A percentile compares a stretch with the other conserved stretches of the same genome.
Evolutionary conservation across 1,284 basidiomycete genomes (phyloP).

Genomic region (Boletus sp.): DNA sequence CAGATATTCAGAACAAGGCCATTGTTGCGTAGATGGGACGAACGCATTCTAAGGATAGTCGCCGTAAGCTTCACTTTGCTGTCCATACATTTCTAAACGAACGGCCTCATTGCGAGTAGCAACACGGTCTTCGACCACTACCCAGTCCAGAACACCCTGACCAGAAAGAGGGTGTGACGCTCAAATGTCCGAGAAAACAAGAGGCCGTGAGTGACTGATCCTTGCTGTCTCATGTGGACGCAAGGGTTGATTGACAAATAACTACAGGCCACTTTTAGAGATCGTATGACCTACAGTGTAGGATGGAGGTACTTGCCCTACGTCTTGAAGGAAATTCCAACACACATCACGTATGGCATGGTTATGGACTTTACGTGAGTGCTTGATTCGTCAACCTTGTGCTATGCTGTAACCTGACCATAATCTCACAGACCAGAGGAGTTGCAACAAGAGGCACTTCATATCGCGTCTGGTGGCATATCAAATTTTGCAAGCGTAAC

Average conservation of each 20-base stretch:
- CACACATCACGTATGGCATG: neutral
- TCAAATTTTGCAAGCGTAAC: conserved; percentile 5
- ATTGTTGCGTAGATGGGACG: neutral
- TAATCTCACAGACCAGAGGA: neutral
- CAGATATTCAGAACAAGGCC: neutral
- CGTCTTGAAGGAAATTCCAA: neutral
- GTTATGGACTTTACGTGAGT: neutral
- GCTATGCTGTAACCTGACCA: no score
- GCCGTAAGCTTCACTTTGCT: neutral
- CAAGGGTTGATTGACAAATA: no score
- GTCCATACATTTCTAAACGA: no score
- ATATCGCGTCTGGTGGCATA: neutral
- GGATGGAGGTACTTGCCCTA: neutral
- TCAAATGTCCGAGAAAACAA: conserved; percentile 3
- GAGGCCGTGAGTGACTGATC: neutral
- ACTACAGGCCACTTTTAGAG: neutral
- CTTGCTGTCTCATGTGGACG: neutral
- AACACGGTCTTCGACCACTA: conserved; percentile 5
- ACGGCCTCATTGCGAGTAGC: neutral
- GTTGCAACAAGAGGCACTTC: neutral
- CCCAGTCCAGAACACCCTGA: conserved; percentile 4
- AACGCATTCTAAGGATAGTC: conserved; percentile 1
- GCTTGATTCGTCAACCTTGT: no score
- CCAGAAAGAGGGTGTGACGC: neutral
- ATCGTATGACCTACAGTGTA: neutral